A percentile compares a stretch with the other conserved stretches of the same genome.
phyloP scores from a whole-genome alignment of 192 early-diverging fungal species.

The Podila horticola region DNA sequence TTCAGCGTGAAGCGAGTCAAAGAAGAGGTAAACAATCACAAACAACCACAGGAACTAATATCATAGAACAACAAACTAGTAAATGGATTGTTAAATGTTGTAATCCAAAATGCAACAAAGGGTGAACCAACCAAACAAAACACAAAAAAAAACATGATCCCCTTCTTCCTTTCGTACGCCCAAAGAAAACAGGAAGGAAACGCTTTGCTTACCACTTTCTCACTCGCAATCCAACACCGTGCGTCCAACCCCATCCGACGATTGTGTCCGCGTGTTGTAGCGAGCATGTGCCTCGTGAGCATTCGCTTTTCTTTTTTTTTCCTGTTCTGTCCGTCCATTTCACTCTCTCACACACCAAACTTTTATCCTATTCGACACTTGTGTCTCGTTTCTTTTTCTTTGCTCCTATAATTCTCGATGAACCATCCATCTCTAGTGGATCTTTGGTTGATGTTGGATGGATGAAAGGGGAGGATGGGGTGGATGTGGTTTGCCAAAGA shows the following conservation, averaged over 20 bases:
- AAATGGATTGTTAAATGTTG: not conserved
- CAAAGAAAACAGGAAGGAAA: not conserved
- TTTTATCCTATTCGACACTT: no score
- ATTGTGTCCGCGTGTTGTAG: not conserved
- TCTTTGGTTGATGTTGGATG: not conserved
- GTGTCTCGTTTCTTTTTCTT: no score
- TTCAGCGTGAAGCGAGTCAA: conserved; percentile 15
- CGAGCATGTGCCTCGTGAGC: not conserved
- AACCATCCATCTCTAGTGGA: no score
- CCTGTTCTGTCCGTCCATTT: not conserved
- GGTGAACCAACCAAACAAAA: no score
- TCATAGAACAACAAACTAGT: not conserved
- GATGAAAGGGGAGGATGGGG: not conserved
- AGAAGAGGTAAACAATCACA: conserved; percentile 22
- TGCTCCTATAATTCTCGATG: no score
- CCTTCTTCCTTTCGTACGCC: no score
- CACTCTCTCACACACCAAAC: no score
- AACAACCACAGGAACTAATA: not conserved
- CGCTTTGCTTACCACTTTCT: not conserved
- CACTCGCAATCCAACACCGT: not conserved
- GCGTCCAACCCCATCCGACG: not conserved
- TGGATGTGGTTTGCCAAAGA: no score
- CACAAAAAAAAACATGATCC: no score
- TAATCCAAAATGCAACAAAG: no score
- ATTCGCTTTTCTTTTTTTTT: not conserved